phyloP scores from a whole-genome alignment of 305 asterid species.

The Fraxinus greggii region DNA sequence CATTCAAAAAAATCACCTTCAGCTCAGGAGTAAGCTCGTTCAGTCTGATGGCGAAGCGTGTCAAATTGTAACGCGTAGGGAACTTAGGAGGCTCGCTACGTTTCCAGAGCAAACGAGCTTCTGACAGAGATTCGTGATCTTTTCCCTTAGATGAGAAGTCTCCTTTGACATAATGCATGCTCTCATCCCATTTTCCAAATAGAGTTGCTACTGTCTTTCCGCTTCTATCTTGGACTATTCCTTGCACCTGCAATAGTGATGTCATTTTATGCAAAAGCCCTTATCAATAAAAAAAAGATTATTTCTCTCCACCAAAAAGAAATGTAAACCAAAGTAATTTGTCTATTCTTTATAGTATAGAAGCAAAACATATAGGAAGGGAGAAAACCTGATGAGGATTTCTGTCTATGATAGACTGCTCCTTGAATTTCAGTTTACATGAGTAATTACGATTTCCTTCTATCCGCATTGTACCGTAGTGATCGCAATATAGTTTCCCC shows the following conservation, averaged over 20 bases:
- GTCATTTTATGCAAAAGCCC: constrained; percentile 10
- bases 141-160: constrained; percentile 59
- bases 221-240: constrained; percentile 67
- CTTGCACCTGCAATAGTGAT: constrained; percentile 67
- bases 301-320: neutral
- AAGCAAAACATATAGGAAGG: constrained; percentile 4
- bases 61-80: constrained; percentile 77
- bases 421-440: constrained; percentile 91
- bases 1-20: constrained; percentile 44
- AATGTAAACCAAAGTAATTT: neutral
- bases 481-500: constrained; percentile 92
- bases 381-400: constrained; percentile 89
- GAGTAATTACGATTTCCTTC: constrained; percentile 71
- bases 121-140: constrained; percentile 56
- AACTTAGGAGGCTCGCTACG: constrained; percentile 67
- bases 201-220: constrained; percentile 78
- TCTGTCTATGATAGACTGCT: constrained; percentile 91
- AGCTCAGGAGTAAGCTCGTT: constrained; percentile 76
- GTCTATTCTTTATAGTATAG: neutral
- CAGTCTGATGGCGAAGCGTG: constrained; percentile 86
- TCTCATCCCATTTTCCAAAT: constrained; percentile 96
- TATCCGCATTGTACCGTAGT: constrained; percentile 91
- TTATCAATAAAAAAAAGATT: constrained; percentile 3
- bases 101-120: constrained; percentile 76
- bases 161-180: constrained; percentile 73